Conservation (phyloP, 1,284 basidiomycete genomes). For the Malassezia sp. region DNA sequence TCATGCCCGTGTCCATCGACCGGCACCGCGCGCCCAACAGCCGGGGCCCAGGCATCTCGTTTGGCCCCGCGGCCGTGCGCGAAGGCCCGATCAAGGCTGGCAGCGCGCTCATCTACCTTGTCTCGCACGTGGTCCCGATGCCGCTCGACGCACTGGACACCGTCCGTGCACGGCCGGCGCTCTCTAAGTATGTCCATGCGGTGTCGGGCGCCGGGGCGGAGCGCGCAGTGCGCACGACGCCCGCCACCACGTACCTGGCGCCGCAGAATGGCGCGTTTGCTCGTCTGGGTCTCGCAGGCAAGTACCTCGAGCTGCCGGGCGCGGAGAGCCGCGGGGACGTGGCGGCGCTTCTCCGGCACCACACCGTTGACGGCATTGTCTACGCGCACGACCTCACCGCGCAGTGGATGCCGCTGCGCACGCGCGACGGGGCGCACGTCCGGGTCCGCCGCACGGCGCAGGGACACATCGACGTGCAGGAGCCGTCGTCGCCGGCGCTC, state of each 20-base stretch:
- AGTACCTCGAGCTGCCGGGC: constrained; percentile 59
- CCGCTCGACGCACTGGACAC: constrained; percentile 72
- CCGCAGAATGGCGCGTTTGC: constrained; percentile 80
- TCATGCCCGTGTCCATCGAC: constrained; percentile 30
- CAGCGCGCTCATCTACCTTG: constrained; percentile 69
- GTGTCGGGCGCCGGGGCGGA: constrained; percentile 49
- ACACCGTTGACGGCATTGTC: constrained; percentile 64
- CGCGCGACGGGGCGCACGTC: constrained; percentile 16
- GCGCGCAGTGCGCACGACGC: constrained; percentile 45
- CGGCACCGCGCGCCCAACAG: constrained; percentile 37
- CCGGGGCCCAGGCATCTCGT: constrained; percentile 54
- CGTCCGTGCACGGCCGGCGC: constrained; percentile 61
- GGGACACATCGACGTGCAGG: constrained; percentile 23
- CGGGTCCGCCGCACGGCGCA: constrained; percentile 13
- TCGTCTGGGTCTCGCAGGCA: constrained; percentile 74
- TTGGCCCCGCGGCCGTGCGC: constrained; percentile 71
- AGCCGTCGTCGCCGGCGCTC: constrained; percentile 1
- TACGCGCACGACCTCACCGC: constrained; percentile 58
- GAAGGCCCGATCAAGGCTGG: constrained; percentile 66
- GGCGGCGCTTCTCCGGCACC: constrained; percentile 70
- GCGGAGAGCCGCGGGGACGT: constrained; percentile 58
- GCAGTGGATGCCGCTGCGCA: constrained; percentile 30
- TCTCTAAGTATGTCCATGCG: constrained; percentile 61
- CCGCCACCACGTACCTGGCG: constrained; percentile 70
- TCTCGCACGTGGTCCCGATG: constrained; percentile 68